Evolutionary conservation across 495 filamentous ascomycete genomes (phyloP).

Genomic region (Aspergillus hancockii): DNA sequence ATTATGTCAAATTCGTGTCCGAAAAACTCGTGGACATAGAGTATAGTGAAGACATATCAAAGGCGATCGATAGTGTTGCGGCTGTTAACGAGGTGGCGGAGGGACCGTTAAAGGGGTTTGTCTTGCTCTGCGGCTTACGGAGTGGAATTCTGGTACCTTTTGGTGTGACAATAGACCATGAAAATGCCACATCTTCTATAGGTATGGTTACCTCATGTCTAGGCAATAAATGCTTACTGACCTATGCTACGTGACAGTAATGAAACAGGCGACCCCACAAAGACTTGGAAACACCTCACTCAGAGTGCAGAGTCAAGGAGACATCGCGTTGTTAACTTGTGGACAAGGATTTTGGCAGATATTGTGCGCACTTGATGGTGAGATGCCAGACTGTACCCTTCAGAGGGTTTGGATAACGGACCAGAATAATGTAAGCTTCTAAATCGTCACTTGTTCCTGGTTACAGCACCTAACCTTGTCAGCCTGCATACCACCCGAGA

Average conservation of each 20-base stretch:
- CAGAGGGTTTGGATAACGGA: conserved; percentile 47
- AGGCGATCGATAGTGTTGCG: conserved; percentile 42
- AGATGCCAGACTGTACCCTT: conserved; percentile 28
- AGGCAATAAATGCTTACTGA: background rate
- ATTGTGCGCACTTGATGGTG: conserved; percentile 25
- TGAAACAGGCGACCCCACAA: conserved; percentile 29
- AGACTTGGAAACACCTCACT: conserved; percentile 42
- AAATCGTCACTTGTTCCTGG: background rate
- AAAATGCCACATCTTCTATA: conserved; percentile 20
- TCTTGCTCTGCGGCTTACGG: conserved; percentile 45
- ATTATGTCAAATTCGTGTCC: conserved; percentile 20
- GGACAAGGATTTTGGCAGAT: conserved; percentile 44
- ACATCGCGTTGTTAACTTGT: conserved; percentile 38
- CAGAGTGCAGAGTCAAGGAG: conserved; percentile 31
- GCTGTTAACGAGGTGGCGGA: conserved; percentile 19
- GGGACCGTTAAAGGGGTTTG: conserved; percentile 14
- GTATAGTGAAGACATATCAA: conserved; percentile 31
- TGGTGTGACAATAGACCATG: conserved; percentile 22
- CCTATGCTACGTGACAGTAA: conserved; percentile 19
- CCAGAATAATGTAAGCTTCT: conserved; percentile 40
- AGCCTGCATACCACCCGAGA: conserved; percentile 45
- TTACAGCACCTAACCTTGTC: conserved; percentile 13
- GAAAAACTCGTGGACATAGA: conserved; percentile 21
- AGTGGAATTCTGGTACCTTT: conserved; percentile 45
- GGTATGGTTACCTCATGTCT: conserved; percentile 23